phyloP scores from a whole-genome alignment of 352 stramenopile species.

The Globisporangium cystogenes region DNA sequence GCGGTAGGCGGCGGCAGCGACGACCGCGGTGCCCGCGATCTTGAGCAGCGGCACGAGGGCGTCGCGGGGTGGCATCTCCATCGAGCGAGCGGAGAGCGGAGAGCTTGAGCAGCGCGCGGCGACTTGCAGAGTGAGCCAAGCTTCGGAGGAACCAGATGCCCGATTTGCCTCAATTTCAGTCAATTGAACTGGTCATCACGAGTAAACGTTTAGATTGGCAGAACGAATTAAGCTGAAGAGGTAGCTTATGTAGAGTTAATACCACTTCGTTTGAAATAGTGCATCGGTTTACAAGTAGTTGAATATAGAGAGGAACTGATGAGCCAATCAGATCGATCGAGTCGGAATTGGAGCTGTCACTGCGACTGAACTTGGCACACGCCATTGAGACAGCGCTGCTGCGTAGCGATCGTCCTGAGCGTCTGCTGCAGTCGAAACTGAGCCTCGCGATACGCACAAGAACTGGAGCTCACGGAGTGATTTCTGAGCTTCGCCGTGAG shows the following conservation, averaged over 20 bases:
- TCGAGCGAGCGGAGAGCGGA: background rate
- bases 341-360: too few species aligned
- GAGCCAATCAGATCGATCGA: too few species aligned
- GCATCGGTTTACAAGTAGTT: background rate
- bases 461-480: too few species aligned
- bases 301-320: background rate
- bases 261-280: too few species aligned
- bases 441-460: background rate
- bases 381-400: too few species aligned
- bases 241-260: too few species aligned
- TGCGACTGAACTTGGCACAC: too few species aligned
- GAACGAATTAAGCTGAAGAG: too few species aligned
- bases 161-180: too few species aligned
- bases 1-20: conserved; percentile 23
- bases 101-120: background rate
- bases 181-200: too few species aligned
- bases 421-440: background rate
- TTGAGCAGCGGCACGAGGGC: conserved; percentile 30
- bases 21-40: conserved; percentile 24
- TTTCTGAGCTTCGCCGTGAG: conserved; percentile 47
- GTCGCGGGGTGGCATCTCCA: conserved; percentile 17
- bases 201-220: background rate
- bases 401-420: too few species aligned
- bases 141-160: background rate
- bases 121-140: background rate